Evolutionary conservation across 2,329 filamentous ascomycete species (phyloP).

Genomic region (Zasmidium citrigriseum): DNA sequence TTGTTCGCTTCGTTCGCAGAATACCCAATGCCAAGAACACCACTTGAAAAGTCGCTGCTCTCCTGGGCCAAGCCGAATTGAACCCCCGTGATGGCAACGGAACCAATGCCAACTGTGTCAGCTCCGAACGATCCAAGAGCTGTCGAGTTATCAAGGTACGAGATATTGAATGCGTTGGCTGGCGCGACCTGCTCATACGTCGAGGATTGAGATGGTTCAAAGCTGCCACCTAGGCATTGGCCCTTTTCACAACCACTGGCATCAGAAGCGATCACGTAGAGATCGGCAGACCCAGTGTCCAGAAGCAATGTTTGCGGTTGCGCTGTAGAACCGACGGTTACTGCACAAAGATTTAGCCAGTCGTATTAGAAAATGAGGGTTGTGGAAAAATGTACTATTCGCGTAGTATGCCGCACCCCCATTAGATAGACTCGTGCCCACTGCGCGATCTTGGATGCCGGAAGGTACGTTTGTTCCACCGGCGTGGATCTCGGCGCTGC

Average conservation of each 20-base stretch:
- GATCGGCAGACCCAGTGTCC: constrained; percentile 33
- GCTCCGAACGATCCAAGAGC: constrained; percentile 23
- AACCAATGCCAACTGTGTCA: constrained; percentile 28
- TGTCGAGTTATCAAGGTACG: constrained; percentile 25
- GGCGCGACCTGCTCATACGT: constrained; percentile 22
- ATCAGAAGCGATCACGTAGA: constrained; percentile 26
- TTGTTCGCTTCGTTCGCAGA: constrained; percentile 20
- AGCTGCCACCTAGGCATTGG: constrained; percentile 28
- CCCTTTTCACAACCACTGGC: constrained; percentile 19
- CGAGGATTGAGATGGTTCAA: constrained; percentile 21
- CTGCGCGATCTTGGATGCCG: neutral
- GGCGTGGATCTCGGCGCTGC: neutral
- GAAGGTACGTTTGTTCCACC: neutral
- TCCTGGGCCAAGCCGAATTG: constrained; percentile 29
- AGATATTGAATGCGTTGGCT: constrained; percentile 23
- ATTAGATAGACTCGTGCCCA: no score
- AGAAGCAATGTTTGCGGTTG: constrained; percentile 29
- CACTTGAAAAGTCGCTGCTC: constrained; percentile 23
- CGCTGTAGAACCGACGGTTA: constrained; percentile 32
- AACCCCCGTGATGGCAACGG: constrained; percentile 24
- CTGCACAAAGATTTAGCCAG: constrained; percentile 2
- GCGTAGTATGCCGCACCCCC: neutral
- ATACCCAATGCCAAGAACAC: constrained; percentile 33
- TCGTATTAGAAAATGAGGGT: no score
- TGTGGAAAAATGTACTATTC: neutral